Conservation (phyloP, 2,329 filamentous ascomycete genomes). For the Bisporella sp. region DNA sequence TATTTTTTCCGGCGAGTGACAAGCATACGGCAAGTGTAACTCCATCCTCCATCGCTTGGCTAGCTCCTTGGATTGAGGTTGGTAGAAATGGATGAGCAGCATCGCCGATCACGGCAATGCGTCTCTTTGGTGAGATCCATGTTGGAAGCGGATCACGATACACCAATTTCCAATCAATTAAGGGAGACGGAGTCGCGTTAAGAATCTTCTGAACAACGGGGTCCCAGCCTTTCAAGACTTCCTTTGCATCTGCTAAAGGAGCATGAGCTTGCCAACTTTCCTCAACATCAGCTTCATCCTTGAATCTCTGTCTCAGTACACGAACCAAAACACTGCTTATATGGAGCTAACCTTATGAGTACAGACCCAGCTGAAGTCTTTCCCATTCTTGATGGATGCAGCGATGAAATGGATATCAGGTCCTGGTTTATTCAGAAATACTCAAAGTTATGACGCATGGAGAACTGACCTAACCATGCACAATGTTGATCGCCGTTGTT, state of each 20-base stretch:
- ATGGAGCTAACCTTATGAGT: constrained; percentile 37
- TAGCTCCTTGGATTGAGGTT: constrained; percentile 31
- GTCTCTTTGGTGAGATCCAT: constrained; percentile 20
- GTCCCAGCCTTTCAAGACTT: constrained; percentile 18
- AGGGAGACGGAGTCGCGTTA: constrained; percentile 16
- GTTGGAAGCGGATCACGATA: constrained; percentile 24
- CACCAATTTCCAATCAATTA: constrained; percentile 27
- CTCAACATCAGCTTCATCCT: constrained; percentile 35
- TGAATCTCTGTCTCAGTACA: constrained; percentile 1
- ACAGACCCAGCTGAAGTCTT: constrained; percentile 47
- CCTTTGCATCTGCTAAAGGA: constrained; percentile 9
- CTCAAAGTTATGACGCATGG: not conserved
- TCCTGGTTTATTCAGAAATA: constrained; percentile 4
- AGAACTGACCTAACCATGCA: constrained; percentile 39
- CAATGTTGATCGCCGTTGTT: constrained; percentile 41
- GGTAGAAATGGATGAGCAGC: constrained; percentile 33
- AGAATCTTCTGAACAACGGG: constrained; percentile 19
- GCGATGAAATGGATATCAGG: constrained; percentile 45
- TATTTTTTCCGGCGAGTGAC: constrained; percentile 9
- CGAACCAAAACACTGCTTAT: no score
- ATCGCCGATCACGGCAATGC: constrained; percentile 31
- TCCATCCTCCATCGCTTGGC: constrained; percentile 33
- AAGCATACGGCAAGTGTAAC: constrained; percentile 30
- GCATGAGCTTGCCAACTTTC: constrained; percentile 34
- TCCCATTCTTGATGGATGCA: constrained; percentile 43